These are phyloP conservation scores for Aspergillus ochraceoroseus DNA, from an alignment of 2,329 filamentous ascomycete genomes.

Conservation along the genomic window DNA sequence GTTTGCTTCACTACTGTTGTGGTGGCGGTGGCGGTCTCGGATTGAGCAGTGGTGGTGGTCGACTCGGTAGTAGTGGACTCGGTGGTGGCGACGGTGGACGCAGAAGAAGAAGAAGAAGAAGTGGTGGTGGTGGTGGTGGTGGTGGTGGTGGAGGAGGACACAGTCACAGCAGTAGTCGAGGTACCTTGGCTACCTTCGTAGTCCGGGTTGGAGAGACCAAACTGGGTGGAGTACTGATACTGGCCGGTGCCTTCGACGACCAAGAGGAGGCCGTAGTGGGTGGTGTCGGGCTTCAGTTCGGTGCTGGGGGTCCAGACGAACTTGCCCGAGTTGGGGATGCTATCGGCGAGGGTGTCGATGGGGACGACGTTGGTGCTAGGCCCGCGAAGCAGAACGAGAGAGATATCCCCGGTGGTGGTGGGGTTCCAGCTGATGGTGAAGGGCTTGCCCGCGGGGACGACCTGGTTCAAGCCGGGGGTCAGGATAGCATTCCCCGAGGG, in stretches of 20 bases:
- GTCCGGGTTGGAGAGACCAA: conserved; percentile 49
- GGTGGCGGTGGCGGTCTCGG: too few relatives aligned
- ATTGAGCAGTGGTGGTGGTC: conserved; percentile 9
- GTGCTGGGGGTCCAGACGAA: conserved; percentile 53
- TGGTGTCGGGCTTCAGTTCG: conserved; percentile 46
- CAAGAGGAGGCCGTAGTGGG: conserved; percentile 58
- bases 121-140: conserved; percentile 11
- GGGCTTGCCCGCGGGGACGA: conserved; percentile 52
- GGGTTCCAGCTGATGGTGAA: conserved; percentile 57
- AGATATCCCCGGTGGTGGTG: conserved; percentile 41
- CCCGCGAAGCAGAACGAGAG: conserved; percentile 58
- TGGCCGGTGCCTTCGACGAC: conserved; percentile 56
- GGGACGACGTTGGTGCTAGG: conserved; percentile 53
- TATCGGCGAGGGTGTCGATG: conserved; percentile 49
- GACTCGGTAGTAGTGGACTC: conserved; percentile 15
- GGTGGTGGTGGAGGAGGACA: conserved; percentile 15
- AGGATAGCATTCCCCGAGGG: conserved; percentile 53
- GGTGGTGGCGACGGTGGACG: conserved; percentile 16
- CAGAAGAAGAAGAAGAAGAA: conserved; percentile 7
- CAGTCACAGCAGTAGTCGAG: conserved; percentile 13
- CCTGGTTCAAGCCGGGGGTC: conserved; percentile 48
- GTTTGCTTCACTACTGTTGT: too few relatives aligned
- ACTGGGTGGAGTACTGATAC: conserved; percentile 60
- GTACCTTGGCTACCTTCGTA: conserved; percentile 9
- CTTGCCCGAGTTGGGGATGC: conserved; percentile 53